Conservation (phyloP, 495 filamentous ascomycete genomes). For the Penicillium roqueforti region DNA sequence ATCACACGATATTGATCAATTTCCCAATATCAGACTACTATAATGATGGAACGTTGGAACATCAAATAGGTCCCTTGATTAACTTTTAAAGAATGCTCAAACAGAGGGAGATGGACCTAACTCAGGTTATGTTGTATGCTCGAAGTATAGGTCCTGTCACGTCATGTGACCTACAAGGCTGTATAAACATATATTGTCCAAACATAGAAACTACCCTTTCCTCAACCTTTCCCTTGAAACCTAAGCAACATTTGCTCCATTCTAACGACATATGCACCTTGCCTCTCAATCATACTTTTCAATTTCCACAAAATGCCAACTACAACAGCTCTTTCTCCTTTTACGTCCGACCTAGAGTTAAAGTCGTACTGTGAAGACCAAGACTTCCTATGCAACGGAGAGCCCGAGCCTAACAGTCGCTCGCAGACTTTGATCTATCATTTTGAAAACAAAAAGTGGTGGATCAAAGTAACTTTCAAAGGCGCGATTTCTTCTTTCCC, state of each 20-base stretch:
- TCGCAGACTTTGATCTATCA: conserved; percentile 9
- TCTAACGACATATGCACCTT: too few relatives aligned
- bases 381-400: background rate
- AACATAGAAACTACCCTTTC: too few relatives aligned
- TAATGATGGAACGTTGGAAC: background rate
- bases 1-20: background rate
- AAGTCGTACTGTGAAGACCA: conserved; percentile 6
- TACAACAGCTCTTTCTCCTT: background rate
- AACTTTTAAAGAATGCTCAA: too few relatives aligned
- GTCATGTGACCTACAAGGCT: too few relatives aligned
- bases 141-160: too few relatives aligned
- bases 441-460: conserved; percentile 1
- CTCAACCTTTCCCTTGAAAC: too few relatives aligned
- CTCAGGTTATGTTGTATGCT: too few relatives aligned
- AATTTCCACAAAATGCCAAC: background rate
- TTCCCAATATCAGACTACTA: background rate
- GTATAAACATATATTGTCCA: too few relatives aligned
- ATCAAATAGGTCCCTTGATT: too few relatives aligned
- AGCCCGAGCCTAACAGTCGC: conserved; percentile 8
- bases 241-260: too few relatives aligned
- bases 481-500: background rate
- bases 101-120: too few relatives aligned
- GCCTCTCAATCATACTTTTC: background rate
- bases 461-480: conserved; percentile 1
- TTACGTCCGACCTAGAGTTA: background rate